Evolutionary conservation across 2,329 filamentous ascomycete genomes (phyloP).

Genomic region (Alternaria arborescens): DNA sequence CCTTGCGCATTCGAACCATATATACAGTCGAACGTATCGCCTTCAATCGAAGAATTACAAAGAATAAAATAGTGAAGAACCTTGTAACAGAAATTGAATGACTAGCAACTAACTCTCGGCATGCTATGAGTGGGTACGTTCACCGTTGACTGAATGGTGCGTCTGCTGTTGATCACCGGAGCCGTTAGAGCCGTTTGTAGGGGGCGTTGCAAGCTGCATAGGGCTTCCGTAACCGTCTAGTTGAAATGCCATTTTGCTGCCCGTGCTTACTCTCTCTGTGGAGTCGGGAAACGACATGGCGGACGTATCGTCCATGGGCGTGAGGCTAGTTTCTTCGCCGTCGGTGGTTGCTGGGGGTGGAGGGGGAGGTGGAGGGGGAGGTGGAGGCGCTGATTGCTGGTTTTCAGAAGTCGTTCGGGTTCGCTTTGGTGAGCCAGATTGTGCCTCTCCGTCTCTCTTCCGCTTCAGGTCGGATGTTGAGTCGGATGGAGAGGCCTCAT

Average conservation of each 20-base stretch:
- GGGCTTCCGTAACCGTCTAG: conserved; percentile 39
- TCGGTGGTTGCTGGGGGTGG: conserved; percentile 44
- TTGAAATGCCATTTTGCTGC: conserved; percentile 16
- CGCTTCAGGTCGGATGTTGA: conserved; percentile 47
- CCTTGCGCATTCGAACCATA: conserved; percentile 1
- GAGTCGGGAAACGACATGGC: conserved; percentile 15
- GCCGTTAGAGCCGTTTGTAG: conserved; percentile 48
- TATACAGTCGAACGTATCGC: neutral
- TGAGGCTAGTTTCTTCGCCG: conserved; percentile 36
- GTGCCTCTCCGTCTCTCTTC: conserved; percentile 48
- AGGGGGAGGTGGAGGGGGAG: conserved; percentile 40
- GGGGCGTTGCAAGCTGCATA: conserved; percentile 57
- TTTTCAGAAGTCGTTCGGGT: conserved; percentile 43
- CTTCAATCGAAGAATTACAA: conserved; percentile 10
- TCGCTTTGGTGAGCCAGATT: conserved; percentile 43
- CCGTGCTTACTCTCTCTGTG: conserved; percentile 25
- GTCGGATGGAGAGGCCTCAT: conserved; percentile 34
- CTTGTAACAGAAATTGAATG: conserved; percentile 6
- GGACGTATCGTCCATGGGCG: conserved; percentile 36
- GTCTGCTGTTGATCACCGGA: conserved; percentile 30
- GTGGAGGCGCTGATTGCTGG: conserved; percentile 54
- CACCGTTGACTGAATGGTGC: neutral
- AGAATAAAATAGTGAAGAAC: conserved; percentile 5
- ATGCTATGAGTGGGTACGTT: neutral
- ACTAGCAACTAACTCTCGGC: neutral